Evolutionary conservation across 2,329 filamentous ascomycete genomes (phyloP), one percentile per base, ranked within the genome.

Genomic region (Lecanicillium sp.): DNA sequence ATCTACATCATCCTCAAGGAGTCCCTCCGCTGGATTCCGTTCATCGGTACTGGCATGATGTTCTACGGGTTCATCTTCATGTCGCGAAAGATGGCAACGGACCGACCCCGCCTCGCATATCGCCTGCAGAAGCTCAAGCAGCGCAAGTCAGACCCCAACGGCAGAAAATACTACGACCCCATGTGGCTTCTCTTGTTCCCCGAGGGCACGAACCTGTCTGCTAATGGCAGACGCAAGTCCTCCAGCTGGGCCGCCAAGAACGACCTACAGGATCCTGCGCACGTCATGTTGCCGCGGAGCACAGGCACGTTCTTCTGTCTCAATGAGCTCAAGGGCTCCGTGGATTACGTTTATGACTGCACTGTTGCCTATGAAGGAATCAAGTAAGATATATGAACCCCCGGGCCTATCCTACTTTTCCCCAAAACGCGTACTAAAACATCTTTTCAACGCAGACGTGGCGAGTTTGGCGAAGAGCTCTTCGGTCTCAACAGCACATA

Each of bases 351-450:
- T 1, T 95, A 95, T 58, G 89, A 95, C 67, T 96, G 90, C 66
- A 97, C 93, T 0, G 84, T 98, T 49, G 90, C 89, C 4, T 98
- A 98, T 61, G 91, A 96, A 67, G 91, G 93, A 12, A 80, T 95
- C 36, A 87, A 87, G 84, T 91, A 78, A 75, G 88, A 84, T 10
- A 5, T 44, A 37, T 37, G 2, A 12, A 20, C 8, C 6, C 7
- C 14, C 27, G 6, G 6, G 5, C 15, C 7, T 20, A 11, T 7
- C 3, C 15, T 29, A 14, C 23, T 24, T 5, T 19, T 6, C 7
- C 19, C 4, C 6, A 21, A 38, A 21, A 4, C 12, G 26, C 4
- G 2, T 30, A 26, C 32, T 48, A 48, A 48, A 9, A 9, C 23
- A 12, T 7, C n/a, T 15, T 8, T 29, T n/a, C 17, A 24, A 29